Conservation (phyloP, 108 stramenopile genomes). For the Nitzschia palea region DNA sequence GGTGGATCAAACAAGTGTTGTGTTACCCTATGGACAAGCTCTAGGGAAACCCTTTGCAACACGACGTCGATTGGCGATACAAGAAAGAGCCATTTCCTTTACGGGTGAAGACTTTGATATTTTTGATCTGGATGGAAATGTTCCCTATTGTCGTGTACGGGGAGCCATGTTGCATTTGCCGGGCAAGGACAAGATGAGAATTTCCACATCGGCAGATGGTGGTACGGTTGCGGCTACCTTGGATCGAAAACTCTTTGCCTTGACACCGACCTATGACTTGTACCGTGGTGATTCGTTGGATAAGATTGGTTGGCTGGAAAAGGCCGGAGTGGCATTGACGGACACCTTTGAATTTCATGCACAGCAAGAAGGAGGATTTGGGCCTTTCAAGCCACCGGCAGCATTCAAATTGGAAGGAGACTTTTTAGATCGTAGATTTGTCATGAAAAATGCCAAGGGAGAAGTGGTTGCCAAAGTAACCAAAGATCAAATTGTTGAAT, state of each 20-base stretch:
- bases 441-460: conserved; percentile 48
- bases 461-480: conserved; percentile 63
- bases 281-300: conserved; percentile 44
- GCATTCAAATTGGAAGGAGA: conserved; percentile 68
- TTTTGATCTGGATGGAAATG: conserved; percentile 24
- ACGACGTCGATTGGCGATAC: conserved; percentile 35
- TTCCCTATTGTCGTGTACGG: conserved; percentile 48
- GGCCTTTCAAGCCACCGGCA: conserved; percentile 60
- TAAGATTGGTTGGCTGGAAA: conserved; percentile 84
- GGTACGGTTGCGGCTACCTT: conserved; percentile 33
- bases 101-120: conserved; percentile 87
- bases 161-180: conserved; percentile 82
- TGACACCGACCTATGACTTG: conserved; percentile 73
- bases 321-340: conserved; percentile 54
- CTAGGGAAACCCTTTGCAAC: conserved; percentile 22
- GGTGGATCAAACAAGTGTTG: conserved; percentile 19
- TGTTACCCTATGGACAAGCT: conserved; percentile 51
- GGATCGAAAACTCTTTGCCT: conserved; percentile 66
- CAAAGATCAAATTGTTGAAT: conserved; percentile 62
- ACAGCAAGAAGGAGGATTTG: conserved; percentile 56
- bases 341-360: conserved; percentile 79
- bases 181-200: conserved; percentile 74
- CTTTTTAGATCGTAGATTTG: conserved; percentile 71
- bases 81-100: conserved; percentile 53
- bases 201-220: conserved; percentile 19